Percentiles rank a stretch among this genome's conserved stretches.
Conservation (phyloP, 106 monocot genomes). For the Acanthochlamys bracteata region DNA sequence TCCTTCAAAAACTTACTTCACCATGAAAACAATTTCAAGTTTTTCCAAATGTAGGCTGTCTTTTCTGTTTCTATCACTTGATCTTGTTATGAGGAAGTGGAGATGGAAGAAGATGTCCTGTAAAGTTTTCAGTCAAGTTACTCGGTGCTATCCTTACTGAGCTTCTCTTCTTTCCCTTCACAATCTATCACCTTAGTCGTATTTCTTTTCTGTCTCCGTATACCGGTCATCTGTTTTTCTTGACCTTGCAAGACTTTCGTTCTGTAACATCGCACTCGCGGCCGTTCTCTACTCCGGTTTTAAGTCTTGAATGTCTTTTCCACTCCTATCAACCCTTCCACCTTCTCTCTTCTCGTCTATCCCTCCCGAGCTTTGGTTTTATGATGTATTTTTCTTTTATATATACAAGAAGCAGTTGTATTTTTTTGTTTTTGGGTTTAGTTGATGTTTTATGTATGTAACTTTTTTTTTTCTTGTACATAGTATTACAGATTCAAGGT, state of each 20-base stretch:
- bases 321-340: slow-evolving; percentile 5
- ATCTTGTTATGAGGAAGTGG: neutral
- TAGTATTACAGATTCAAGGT: too few relatives aligned
- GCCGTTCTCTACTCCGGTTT: slow-evolving; percentile 17
- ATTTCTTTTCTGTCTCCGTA: neutral
- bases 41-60: neutral
- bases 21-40: too few relatives aligned
- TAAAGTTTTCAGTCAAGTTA: neutral
- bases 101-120: slow-evolving; percentile 2
- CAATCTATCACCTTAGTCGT: neutral
- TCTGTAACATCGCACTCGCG: neutral
- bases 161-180: neutral
- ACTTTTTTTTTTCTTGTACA: neutral
- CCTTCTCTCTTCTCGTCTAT: slow-evolving; percentile 22
- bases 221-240: slow-evolving; percentile 25
- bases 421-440: neutral
- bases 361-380: slow-evolving; percentile 40
- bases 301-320: neutral
- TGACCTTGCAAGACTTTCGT: slow-evolving; percentile 61
- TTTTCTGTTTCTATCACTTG: neutral
- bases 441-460: neutral
- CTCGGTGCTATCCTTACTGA: slow-evolving; percentile 13
- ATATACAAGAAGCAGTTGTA: neutral
- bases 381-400: neutral
- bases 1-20: too few relatives aligned